Evolutionary conservation across 345 rosid species (phyloP).

Genomic region (Gossypium bickii): DNA sequence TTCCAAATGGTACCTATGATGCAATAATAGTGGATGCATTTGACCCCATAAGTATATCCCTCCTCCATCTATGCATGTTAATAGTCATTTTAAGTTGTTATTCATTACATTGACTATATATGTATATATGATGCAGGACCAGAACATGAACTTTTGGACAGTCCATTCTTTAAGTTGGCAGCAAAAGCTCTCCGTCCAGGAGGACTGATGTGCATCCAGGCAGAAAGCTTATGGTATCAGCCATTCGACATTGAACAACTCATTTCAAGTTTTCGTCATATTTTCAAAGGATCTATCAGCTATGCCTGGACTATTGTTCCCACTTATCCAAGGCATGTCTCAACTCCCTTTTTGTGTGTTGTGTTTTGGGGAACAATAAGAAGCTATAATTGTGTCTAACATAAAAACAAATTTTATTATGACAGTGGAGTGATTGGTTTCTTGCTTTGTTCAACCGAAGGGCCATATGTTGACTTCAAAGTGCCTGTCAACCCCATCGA

Average conservation of each 20-base stretch:
- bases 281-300: constrained; percentile 55
- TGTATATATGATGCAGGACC: constrained; percentile 27
- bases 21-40: constrained; percentile 64
- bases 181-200: constrained; percentile 58
- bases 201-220: constrained; percentile 63
- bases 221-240: constrained; percentile 63
- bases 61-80: background rate
- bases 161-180: constrained; percentile 43
- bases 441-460: constrained; percentile 71
- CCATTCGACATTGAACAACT: constrained; percentile 53
- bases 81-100: background rate
- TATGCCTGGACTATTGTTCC: constrained; percentile 80
- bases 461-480: constrained; percentile 57
- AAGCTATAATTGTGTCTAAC: constrained; percentile 6
- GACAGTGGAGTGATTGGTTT: constrained; percentile 70
- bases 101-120: background rate
- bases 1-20: constrained; percentile 47
- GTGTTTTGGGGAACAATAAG: background rate
- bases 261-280: constrained; percentile 48
- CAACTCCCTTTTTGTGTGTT: background rate
- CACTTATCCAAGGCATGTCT: constrained; percentile 51
- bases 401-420: background rate
- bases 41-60: constrained; percentile 48
- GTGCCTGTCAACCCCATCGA: constrained; percentile 44
- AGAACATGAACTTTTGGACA: constrained; percentile 48